Evolutionary conservation across 2,329 filamentous ascomycete genomes (phyloP), one percentile per base, ranked within the genome.

Genomic region (Aspergillus piperis): DNA sequence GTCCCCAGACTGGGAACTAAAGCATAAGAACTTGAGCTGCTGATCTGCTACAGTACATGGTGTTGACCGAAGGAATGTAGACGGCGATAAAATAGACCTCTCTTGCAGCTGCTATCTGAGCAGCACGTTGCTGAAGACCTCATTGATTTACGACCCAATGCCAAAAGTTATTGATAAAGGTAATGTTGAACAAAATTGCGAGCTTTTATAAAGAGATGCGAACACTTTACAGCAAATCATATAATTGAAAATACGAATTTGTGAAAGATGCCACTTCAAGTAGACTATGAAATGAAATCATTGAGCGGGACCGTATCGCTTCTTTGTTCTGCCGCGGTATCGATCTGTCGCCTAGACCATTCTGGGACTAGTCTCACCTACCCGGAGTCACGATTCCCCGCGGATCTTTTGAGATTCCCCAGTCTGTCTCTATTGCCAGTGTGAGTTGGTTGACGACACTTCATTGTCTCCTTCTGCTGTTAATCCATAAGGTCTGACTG

Each of bases 1-100:
- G 62, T 78, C 19, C 75, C 76, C 15, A 70, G 69, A 27, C 51
- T 77, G 15, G 70, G 68, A 15, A 66, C 54, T 39, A 74, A 71
- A 42, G 59, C 63, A 50, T 68, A 44, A 67, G 36, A 5, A 23
- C 3, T 6, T 17, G 13, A 15, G n/a, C n/a, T n/a, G n/a, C 53
- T 30, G 42, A 32, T 30, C 3, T 55, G 2, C 25, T 19, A 36
- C 27, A 44, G 53, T 47, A 8, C 41, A 11, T 54, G 25, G 10
- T 10, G n/a, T 19, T 47, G 53, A 36, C 39, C 17, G 23, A 30
- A 49, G 25, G 25, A 32, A 32, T 7, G 25, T 30, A 50, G 30
- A 32, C 47, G 47, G 25, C 25, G 17, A 11, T 50, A 27, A 50
- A 10, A 50, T 32, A 50, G n/a, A 50, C 25, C 30, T 50, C 30